Percentiles rank a stretch among this genome's conserved stretches.
Conservation (phyloP, 1,284 basidiomycete species). For the Stereum hirsutum region DNA sequence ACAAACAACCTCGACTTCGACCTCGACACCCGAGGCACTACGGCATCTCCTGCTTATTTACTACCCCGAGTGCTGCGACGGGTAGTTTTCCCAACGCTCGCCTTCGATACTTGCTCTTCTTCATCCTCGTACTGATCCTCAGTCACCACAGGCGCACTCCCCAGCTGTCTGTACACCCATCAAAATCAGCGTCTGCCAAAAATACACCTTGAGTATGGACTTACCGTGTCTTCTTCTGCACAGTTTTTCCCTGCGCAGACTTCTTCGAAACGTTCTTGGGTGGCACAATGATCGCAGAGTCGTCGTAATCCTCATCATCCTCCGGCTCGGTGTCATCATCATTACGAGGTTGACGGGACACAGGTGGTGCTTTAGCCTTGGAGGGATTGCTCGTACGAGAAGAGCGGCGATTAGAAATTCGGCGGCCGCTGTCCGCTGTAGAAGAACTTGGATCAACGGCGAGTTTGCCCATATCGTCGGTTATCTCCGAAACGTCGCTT, state of each 20-base stretch:
- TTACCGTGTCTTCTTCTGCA: constrained; percentile 39
- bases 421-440: background rate
- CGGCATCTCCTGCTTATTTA: too few species aligned
- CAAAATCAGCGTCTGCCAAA: background rate
- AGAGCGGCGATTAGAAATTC: background rate
- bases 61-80: constrained; percentile 14
- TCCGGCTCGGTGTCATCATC: constrained; percentile 4
- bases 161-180: constrained; percentile 24
- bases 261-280: constrained; percentile 16
- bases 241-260: constrained; percentile 17
- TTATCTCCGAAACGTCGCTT: constrained; percentile 10
- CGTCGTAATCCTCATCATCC: constrained; percentile 12
- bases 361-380: background rate
- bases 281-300: constrained; percentile 22
- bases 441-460: constrained; percentile 1
- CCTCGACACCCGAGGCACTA: background rate
- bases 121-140: constrained; percentile 32
- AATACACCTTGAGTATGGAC: constrained; percentile 6
- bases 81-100: constrained; percentile 7
- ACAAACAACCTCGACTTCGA: too few species aligned
- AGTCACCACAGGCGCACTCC: constrained; percentile 30
- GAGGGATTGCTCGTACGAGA: background rate
- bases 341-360: too few species aligned
- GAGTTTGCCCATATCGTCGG: constrained; percentile 8
- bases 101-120: constrained; percentile 10